These are phyloP conservation scores for Chlorella sp. DNA, from an alignment of 139 green algal species.

Conservation along the genomic window DNA sequence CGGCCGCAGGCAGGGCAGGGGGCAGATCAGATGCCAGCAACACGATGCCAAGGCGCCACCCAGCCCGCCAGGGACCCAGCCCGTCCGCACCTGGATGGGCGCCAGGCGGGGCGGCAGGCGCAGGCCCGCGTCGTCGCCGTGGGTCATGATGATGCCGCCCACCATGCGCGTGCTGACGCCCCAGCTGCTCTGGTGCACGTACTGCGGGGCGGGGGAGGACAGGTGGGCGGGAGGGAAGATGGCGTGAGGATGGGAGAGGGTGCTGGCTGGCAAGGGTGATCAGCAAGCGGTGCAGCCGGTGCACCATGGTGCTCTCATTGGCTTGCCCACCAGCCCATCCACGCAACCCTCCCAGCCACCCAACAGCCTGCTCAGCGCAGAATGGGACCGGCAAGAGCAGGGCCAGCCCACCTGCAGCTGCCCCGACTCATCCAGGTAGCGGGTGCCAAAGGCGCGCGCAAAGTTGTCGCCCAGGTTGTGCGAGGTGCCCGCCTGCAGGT, in stretches of 20 bases:
- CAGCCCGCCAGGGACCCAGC: background rate
- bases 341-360: no score
- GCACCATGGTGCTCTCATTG: no score
- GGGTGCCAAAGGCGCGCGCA: slow-evolving; percentile 84
- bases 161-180: slow-evolving; percentile 95
- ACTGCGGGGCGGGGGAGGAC: slow-evolving; percentile 25
- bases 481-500: slow-evolving; percentile 89
- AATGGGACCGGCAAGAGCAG: no score
- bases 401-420: slow-evolving; percentile 37
- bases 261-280: no score
- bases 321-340: no score
- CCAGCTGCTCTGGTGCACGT: slow-evolving; percentile 95
- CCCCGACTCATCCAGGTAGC: slow-evolving; percentile 72
- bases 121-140: slow-evolving; percentile 97
- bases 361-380: no score
- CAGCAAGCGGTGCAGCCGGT: no score
- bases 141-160: slow-evolving; percentile 97
- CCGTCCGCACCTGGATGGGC: slow-evolving; percentile 87
- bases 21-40: no score
- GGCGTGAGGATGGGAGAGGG: no score
- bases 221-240: no score
- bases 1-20: no score
- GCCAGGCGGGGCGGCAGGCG: slow-evolving; percentile 90
- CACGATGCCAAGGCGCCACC: no score
- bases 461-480: slow-evolving; percentile 98